These are phyloP conservation scores for Beauveria brongniartii DNA, from an alignment of 2,329 filamentous ascomycete genomes.

Conservation along the genomic window DNA sequence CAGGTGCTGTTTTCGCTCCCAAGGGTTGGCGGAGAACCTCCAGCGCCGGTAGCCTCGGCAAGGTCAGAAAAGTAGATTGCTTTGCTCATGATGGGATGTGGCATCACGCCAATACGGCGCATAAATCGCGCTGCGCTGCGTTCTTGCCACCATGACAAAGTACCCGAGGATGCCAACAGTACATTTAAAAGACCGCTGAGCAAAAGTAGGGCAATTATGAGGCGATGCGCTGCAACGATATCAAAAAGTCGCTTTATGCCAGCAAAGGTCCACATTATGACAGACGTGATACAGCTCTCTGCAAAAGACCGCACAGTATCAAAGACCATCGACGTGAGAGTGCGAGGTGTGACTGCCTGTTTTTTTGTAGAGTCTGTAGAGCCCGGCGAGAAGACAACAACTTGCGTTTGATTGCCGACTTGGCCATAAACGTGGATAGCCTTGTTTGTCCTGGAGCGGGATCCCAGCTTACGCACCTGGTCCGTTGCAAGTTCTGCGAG, in stretches of 20 bases:
- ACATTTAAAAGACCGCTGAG: conserved; percentile 66
- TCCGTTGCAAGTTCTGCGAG: conserved; percentile 69
- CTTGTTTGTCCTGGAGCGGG: conserved; percentile 65
- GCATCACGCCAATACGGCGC: conserved; percentile 68
- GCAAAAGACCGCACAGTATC: conserved; percentile 66
- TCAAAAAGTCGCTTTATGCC: conserved; percentile 57
- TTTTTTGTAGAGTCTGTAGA: conserved; percentile 40
- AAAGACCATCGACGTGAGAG: conserved; percentile 60
- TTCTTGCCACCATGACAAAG: conserved; percentile 77
- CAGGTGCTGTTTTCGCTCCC: conserved; percentile 44
- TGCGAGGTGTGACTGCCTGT: conserved; percentile 52
- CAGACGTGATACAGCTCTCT: conserved; percentile 64
- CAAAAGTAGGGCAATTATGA: conserved; percentile 62
- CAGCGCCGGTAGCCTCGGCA: conserved; percentile 48
- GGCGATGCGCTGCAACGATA: conserved; percentile 61
- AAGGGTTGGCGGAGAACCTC: conserved; percentile 24
- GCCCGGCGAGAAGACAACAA: conserved; percentile 50
- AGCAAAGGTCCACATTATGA: conserved; percentile 71
- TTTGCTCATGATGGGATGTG: conserved; percentile 74
- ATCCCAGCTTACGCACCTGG: conserved; percentile 66
- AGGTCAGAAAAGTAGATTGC: conserved; percentile 78
- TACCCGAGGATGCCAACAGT: conserved; percentile 65
- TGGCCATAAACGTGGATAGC: conserved; percentile 74
- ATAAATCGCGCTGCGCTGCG: conserved; percentile 74
- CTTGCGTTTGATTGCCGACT: conserved; percentile 60